Evolutionary conservation across 805 yeast genomes (phyloP), one percentile per base, ranked within the genome.

Genomic region (Metschnikowia reukaufii): DNA sequence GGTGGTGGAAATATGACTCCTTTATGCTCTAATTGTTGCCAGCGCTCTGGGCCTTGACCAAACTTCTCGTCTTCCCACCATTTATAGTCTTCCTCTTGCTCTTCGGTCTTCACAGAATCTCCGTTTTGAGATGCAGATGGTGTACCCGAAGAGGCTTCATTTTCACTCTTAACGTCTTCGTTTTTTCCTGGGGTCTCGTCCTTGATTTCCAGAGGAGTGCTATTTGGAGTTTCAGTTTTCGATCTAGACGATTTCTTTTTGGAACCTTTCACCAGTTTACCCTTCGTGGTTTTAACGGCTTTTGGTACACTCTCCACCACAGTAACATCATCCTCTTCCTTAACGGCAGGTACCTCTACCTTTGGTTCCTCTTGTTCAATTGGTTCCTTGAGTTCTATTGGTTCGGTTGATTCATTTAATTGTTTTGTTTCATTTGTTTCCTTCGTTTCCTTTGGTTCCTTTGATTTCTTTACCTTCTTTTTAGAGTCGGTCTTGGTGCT

Each of bases 1-100:
- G 81, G 85, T 0, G 98, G 97, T 2, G 99, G 97, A 59, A 92
- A 92, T 27, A 91, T 68, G 10, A 92, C 97, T 58, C 99, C 99
- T 54, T 79, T 83, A 63, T 92, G 99, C 52, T 81, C 88, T 43
- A 92, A 70, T 1, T 90, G 78, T 19, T 81, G 84, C 99, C 99
- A 92, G 61, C 89, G 88, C 45, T 83, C 74, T 35, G 84, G 79
- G 27, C 85, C 92, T 59, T 87, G 86, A 23, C 58, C 59, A 27
- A 82, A 66, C 53, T 84, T 86, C 37, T 79, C 81, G 36, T 79
- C 81, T 62, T 88, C 92, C 94, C 96, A 89, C 95, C 96, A 83
- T 65, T 82, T 84, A 61, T 79, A 83, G n/a, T 67, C 72, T 2
- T 76, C 88, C 2, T 77, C 83, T 5, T 42, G 36, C n/a, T 77